phyloP scores from a whole-genome alignment of 169 alveolate species.

The Babesia sp. region DNA sequence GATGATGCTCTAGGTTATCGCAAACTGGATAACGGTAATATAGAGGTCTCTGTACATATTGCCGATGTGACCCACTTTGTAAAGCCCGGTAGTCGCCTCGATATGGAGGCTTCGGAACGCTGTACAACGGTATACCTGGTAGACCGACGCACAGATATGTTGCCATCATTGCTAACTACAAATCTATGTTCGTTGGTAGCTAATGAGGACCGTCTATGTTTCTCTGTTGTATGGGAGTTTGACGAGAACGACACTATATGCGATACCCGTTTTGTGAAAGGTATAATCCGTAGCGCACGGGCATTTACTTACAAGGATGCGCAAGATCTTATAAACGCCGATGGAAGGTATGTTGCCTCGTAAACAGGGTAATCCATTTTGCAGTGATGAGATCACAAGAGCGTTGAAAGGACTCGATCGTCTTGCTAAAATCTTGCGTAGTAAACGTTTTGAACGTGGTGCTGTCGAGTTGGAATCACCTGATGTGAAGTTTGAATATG shows the following conservation, averaged over 20 bases:
- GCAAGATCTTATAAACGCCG: slow-evolving; percentile 85
- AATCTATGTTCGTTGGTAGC: slow-evolving; percentile 92
- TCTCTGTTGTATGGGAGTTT: slow-evolving; percentile 92
- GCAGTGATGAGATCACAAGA: slow-evolving; percentile 72
- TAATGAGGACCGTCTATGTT: slow-evolving; percentile 90
- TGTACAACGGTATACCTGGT: slow-evolving; percentile 96
- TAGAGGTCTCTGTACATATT: slow-evolving; percentile 96
- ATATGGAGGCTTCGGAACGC: slow-evolving; percentile 97
- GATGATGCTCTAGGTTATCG: slow-evolving; percentile 96
- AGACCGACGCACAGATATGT: slow-evolving; percentile 98
- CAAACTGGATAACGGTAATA: slow-evolving; percentile 69
- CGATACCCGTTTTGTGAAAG: slow-evolving; percentile 81
- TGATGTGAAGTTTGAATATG: slow-evolving; percentile 87
- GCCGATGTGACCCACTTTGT: slow-evolving; percentile 99
- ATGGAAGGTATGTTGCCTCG: slow-evolving; percentile 63
- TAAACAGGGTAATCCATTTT: slow-evolving; percentile 7
- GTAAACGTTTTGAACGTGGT: slow-evolving; percentile 89
- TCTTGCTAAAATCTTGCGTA: slow-evolving; percentile 84
- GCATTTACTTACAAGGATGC: slow-evolving; percentile 91
- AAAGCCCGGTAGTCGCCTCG: slow-evolving; percentile 92
- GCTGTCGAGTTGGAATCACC: slow-evolving; percentile 95
- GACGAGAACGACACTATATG: slow-evolving; percentile 82
- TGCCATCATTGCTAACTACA: slow-evolving; percentile 95
- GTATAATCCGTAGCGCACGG: slow-evolving; percentile 89
- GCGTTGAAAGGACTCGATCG: slow-evolving; percentile 84